Evolutionary conservation across 371 early-diverging fungal species (phyloP).

Genomic region (Nosema muscidifuracis): DNA sequence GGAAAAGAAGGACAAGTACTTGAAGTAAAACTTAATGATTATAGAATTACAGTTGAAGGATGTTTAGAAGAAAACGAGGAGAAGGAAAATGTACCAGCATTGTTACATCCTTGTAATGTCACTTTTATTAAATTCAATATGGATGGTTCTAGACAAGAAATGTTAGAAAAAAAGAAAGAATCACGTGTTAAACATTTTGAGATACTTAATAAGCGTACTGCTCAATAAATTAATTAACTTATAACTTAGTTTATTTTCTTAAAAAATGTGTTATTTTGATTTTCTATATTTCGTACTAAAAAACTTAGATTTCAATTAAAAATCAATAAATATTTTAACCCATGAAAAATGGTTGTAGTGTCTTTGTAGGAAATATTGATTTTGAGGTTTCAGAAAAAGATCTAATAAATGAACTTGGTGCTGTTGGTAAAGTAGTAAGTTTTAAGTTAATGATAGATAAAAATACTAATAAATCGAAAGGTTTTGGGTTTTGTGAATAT

Average conservation of each 20-base stretch:
- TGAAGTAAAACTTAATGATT: constrained; percentile 48
- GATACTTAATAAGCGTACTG: constrained; percentile 1
- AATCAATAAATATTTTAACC: too few species aligned
- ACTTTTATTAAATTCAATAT: constrained; percentile 54
- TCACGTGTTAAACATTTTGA: constrained; percentile 18
- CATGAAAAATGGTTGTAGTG: constrained; percentile 62
- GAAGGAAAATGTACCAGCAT: constrained; percentile 20
- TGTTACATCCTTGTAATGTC: constrained; percentile 60
- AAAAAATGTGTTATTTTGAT: not conserved
- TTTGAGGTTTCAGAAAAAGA: constrained; percentile 63
- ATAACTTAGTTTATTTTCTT: constrained; percentile 62
- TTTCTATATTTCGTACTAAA: not conserved
- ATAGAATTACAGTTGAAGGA: constrained; percentile 58
- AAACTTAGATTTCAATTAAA: too few species aligned
- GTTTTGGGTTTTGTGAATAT: constrained; percentile 65
- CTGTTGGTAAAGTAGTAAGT: constrained; percentile 63
- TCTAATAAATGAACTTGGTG: constrained; percentile 61
- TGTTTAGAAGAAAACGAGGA: constrained; percentile 51
- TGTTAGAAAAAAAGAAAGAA: constrained; percentile 51
- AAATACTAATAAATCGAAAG: constrained; percentile 63
- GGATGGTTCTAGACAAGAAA: constrained; percentile 51
- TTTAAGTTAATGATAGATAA: constrained; percentile 62
- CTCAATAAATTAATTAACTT: not conserved
- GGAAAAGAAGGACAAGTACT: constrained; percentile 57
- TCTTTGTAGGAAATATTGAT: constrained; percentile 65